Conservation (phyloP, 306 rosid genomes). For the Casuarina glauca region DNA sequence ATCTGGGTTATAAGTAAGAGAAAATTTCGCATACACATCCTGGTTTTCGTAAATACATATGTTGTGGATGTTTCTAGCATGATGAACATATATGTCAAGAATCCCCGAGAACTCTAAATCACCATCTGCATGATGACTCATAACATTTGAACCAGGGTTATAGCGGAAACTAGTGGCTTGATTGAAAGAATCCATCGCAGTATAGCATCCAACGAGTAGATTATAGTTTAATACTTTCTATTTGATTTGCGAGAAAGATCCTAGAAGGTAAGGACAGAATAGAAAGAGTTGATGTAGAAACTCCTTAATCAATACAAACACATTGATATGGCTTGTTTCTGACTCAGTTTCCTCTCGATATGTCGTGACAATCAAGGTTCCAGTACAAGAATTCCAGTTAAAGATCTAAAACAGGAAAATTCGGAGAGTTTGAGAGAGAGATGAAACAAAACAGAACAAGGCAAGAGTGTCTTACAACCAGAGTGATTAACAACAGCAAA, state of each 20-base stretch:
- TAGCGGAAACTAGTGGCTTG: constrained; percentile 55
- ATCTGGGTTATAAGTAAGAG: constrained; percentile 86
- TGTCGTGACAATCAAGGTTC: not conserved
- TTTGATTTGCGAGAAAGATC: constrained; percentile 18
- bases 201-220: not conserved
- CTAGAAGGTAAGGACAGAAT: constrained; percentile 3
- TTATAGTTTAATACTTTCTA: constrained; percentile 1
- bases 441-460: constrained; percentile 3
- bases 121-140: constrained; percentile 25
- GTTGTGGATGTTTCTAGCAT: constrained; percentile 90
- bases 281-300: constrained; percentile 19
- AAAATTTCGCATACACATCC: constrained; percentile 91
- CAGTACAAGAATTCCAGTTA: not conserved
- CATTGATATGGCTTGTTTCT: not conserved
- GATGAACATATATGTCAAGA: constrained; percentile 81
- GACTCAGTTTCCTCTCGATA: no score
- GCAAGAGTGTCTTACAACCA: constrained; percentile 17
- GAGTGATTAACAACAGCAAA: constrained; percentile 3
- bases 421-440: not conserved
- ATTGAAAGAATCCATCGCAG: constrained; percentile 69
- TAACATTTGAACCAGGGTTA: constrained; percentile 45
- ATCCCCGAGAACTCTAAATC: constrained; percentile 58
- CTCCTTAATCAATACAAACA: constrained; percentile 22
- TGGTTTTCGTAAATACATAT: constrained; percentile 93
- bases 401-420: constrained; percentile 11